phyloP scores from a whole-genome alignment of 257 asterid species.

The Eustoma russellianum region DNA sequence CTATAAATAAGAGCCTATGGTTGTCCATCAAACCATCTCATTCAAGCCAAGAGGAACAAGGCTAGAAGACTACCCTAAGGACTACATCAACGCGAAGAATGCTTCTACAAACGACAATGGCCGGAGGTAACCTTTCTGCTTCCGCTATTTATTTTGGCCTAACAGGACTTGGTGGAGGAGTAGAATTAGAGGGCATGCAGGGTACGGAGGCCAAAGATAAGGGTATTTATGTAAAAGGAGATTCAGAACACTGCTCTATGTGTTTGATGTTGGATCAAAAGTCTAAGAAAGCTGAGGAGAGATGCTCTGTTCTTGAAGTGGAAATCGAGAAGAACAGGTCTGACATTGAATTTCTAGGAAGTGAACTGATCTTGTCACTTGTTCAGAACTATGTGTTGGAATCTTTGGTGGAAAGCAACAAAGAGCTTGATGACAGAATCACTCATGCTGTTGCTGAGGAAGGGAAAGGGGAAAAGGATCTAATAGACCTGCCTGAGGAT shows the following conservation, averaged over 20 bases:
- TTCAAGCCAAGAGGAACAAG: no score
- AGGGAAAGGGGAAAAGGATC: background rate
- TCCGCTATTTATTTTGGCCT: no score
- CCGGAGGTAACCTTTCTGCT: no score
- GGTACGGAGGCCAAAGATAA: background rate
- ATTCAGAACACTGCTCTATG: conserved; percentile 14
- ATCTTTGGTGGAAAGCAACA: conserved; percentile 27
- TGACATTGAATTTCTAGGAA: conserved; percentile 16
- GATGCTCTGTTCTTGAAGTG: conserved; percentile 15
- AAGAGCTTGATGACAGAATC: conserved; percentile 25
- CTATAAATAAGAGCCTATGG: no score
- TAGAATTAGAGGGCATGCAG: conserved; percentile 11
- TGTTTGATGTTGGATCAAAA: conserved; percentile 29
- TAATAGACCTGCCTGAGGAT: conserved; percentile 12
- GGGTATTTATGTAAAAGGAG: background rate
- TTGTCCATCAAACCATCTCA: no score
- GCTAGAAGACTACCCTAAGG: no score
- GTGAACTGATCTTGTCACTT: conserved; percentile 12
- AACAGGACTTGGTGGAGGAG: background rate
- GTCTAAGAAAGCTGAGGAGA: conserved; percentile 14
- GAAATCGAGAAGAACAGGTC: conserved; percentile 17
- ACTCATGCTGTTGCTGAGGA: conserved; percentile 1
- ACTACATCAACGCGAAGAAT: no score
- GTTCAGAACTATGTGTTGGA: conserved; percentile 11
- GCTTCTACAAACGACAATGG: no score